Percentiles rank a stretch among this genome's conserved stretches.
Evolutionary conservation across 208 protist genomes (phyloP).

Genomic region (Crithidia thermophila): DNA sequence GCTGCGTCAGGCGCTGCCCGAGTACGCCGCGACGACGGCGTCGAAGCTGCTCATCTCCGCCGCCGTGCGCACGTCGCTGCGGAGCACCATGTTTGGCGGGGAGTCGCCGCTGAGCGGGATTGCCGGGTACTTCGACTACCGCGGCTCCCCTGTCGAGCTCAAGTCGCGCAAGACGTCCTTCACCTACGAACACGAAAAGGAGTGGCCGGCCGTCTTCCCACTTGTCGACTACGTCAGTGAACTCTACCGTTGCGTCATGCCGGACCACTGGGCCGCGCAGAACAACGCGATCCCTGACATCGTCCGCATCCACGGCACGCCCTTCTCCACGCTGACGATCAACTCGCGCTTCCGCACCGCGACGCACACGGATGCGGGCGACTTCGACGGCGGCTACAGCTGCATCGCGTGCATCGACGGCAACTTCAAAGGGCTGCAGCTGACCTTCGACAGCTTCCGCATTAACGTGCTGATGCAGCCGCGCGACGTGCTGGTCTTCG

Average conservation of each 20-base stretch:
- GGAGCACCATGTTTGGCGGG: conserved; percentile 81
- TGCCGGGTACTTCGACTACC: conserved; percentile 92
- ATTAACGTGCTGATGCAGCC: conserved; percentile 77
- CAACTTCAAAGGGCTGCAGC: conserved; percentile 72
- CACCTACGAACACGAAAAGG: conserved; percentile 67
- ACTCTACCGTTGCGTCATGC: conserved; percentile 72
- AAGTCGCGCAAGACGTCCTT: conserved; percentile 91
- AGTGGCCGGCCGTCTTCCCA: conserved; percentile 83
- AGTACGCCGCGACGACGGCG: conserved; percentile 60
- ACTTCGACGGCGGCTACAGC: conserved; percentile 92
- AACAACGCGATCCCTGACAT: conserved; percentile 84
- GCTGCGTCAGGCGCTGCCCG: conserved; percentile 67
- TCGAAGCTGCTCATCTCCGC: conserved; percentile 72
- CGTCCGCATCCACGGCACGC: conserved; percentile 85
- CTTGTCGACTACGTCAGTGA: conserved; percentile 90
- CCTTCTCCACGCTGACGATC: conserved; percentile 92
- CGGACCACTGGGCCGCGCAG: conserved; percentile 74
- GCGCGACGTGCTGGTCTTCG: conserved; percentile 89
- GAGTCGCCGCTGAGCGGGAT: conserved; percentile 86
- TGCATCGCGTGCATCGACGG: conserved; percentile 85
- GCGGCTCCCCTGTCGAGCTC: conserved; percentile 79
- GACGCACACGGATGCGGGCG: conserved; percentile 87
- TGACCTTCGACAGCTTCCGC: conserved; percentile 79
- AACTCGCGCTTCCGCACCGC: conserved; percentile 92
- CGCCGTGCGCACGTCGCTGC: conserved; percentile 65